Base-by-base conservation (phyloP, 305 asterid genomes). In the Plantago coronopus region DNA sequence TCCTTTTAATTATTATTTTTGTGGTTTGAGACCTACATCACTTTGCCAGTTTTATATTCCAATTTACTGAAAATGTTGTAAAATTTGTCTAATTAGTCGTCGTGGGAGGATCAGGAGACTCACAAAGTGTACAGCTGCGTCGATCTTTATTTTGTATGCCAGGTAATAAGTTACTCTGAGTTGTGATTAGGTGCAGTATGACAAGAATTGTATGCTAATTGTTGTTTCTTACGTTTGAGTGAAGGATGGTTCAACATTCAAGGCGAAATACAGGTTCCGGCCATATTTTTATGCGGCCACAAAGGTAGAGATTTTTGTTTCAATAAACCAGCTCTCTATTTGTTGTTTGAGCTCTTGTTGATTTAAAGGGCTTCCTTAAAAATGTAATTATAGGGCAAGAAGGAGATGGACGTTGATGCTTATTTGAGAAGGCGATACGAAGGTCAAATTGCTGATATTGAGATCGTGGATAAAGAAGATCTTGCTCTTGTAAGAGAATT, bases 251-350 rank as follows among this genome's bases (percentile, higher is more conserved):
- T 89, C 96, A 1, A 79, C 79, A 42, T 93, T 89, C 73, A 93
- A 93, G 75, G 85, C 95, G 2, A 93, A 93, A 76, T 80, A 85
- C 65, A 93, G 74, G 87, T 89, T 82, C 74, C 85, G 87, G 78
- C 99, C 99, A 48, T 93, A 93, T 74, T 93, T 93, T 78, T 93
- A 89, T 66, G 94, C 84, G 22, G 89, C 97, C 65, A 85, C 96
- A 48, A 93, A 93, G 97, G 99, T 87, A 60, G 58, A 77, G 57
- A 25, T 10, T 27, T 13, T 44, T 58, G 40, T 56, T 50, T 62
- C 7, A 29, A 43, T 17, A 21, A n/a, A n/a, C 37, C 18, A 48
- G 20, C n/a, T n/a, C 49, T 17, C 2, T 19, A 25, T 42, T 59
- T 44, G 48, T 29, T 21, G 54, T 18, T n/a, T 59, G 63, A 20